phyloP scores from a whole-genome alignment of 192 early-diverging fungal genomes.

The Dispira parvispora region DNA sequence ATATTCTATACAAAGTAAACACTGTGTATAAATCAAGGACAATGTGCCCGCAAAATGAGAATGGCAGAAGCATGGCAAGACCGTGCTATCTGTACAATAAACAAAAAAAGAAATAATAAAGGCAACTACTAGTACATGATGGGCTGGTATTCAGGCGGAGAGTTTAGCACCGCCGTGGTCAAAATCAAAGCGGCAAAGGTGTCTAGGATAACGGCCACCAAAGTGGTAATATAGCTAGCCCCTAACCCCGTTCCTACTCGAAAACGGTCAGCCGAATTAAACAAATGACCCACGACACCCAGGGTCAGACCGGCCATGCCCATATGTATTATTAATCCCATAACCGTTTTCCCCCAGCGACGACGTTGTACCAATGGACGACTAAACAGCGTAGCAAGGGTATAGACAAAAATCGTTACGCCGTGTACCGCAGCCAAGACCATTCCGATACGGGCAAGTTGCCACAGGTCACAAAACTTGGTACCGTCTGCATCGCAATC shows the following conservation, averaged over 20 bases:
- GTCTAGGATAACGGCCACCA: background rate
- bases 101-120: too few relatives aligned
- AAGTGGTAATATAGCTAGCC: background rate
- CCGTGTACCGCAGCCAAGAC: background rate
- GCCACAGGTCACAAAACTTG: conserved; percentile 3
- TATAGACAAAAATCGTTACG: background rate
- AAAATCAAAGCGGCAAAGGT: background rate
- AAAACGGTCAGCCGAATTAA: background rate
- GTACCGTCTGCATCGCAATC: background rate
- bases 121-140: conserved; percentile 1
- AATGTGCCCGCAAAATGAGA: too few relatives aligned
- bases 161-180: background rate
- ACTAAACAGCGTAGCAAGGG: background rate
- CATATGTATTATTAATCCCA: background rate
- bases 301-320: background rate
- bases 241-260: background rate
- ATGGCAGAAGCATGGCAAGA: too few relatives aligned
- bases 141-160: conserved; percentile 5
- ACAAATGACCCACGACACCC: background rate
- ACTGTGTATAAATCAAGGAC: too few relatives aligned
- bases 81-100: too few relatives aligned
- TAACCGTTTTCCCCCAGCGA: background rate
- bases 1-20: too few relatives aligned
- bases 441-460: background rate
- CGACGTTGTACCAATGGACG: background rate